Evolutionary conservation across 257 asterid species (phyloP).

Genomic region (Datura wrightii): DNA sequence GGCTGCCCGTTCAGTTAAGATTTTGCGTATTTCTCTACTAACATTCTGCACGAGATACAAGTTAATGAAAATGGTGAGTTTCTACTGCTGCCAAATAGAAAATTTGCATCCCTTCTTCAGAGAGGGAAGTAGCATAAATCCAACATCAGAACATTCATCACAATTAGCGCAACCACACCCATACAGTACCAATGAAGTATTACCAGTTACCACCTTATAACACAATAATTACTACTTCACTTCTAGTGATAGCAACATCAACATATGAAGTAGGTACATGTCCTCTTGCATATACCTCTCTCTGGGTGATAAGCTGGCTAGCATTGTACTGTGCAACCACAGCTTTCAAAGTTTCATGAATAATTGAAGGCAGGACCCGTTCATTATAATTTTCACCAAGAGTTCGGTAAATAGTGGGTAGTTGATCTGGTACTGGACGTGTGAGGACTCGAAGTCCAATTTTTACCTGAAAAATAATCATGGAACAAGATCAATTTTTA

Average conservation of each 20-base stretch:
- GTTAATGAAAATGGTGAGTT: background rate
- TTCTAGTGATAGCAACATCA: background rate
- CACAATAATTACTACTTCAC: slow-evolving; percentile 15
- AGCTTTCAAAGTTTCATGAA: slow-evolving; percentile 87
- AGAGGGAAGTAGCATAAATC: background rate
- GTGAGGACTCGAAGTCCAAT: slow-evolving; percentile 94
- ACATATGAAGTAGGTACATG: slow-evolving; percentile 14
- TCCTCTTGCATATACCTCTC: slow-evolving; percentile 64
- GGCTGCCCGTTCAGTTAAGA: slow-evolving; percentile 83
- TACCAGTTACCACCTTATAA: background rate
- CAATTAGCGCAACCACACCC: background rate
- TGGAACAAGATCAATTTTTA: background rate
- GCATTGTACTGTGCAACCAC: slow-evolving; percentile 96
- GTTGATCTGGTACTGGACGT: slow-evolving; percentile 86
- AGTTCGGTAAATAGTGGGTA: slow-evolving; percentile 79
- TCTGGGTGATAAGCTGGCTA: slow-evolving; percentile 92
- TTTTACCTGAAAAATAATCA: slow-evolving; percentile 61
- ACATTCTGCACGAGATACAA: slow-evolving; percentile 58
- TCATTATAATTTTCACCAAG: slow-evolving; percentile 90
- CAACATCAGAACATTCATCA: background rate
- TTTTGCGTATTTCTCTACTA: slow-evolving; percentile 81
- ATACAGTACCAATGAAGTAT: background rate
- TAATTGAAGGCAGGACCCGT: slow-evolving; percentile 85
- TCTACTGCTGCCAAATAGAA: background rate
- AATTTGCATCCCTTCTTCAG: background rate